These are phyloP conservation scores for Cyberlindnera lachancei DNA, from an alignment of 805 yeast species.

Conservation along the genomic window DNA sequence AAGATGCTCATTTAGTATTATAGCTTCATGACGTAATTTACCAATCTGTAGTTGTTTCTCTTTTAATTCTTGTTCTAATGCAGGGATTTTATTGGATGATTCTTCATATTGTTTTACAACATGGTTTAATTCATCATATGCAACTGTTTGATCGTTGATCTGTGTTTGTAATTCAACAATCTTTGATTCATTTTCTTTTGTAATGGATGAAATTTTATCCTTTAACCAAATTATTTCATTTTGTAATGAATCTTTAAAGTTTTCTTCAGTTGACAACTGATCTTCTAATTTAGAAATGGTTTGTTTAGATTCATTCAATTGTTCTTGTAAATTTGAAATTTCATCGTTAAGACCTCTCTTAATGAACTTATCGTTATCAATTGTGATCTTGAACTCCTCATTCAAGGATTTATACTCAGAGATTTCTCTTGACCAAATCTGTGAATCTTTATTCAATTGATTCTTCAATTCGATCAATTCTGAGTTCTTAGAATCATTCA, in stretches of 20 bases:
- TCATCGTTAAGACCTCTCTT: conserved; percentile 31
- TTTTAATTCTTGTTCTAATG: conserved; percentile 47
- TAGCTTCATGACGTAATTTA: conserved; percentile 89
- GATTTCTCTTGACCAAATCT: conserved; percentile 5
- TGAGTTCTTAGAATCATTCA: conserved; percentile 20
- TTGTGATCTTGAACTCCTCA: conserved; percentile 29
- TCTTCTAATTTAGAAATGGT: conserved; percentile 1
- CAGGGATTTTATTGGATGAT: conserved; percentile 21
- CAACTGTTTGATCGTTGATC: conserved; percentile 21
- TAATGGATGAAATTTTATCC: conserved; percentile 3
- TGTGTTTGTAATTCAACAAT: conserved; percentile 16
- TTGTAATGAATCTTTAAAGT: conserved; percentile 3
- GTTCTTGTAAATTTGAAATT: conserved; percentile 26
- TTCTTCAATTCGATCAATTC: conserved; percentile 2
- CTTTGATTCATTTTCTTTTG: conserved; percentile 2
- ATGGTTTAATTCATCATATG: conserved; percentile 3
- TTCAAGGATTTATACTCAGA: conserved; percentile 31
- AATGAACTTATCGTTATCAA: conserved; percentile 28
- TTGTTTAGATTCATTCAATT: conserved; percentile 5
- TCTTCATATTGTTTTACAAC: neutral
- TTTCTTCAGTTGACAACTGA: conserved; percentile 1
- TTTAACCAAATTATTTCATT: too few relatives aligned
- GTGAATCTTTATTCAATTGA: neutral
- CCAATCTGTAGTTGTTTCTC: conserved; percentile 79
- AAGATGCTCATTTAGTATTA: conserved; percentile 85